These are phyloP conservation scores for Globisporangium megalacanthum DNA, from an alignment of 352 stramenopile species.

Conservation along the genomic window DNA sequence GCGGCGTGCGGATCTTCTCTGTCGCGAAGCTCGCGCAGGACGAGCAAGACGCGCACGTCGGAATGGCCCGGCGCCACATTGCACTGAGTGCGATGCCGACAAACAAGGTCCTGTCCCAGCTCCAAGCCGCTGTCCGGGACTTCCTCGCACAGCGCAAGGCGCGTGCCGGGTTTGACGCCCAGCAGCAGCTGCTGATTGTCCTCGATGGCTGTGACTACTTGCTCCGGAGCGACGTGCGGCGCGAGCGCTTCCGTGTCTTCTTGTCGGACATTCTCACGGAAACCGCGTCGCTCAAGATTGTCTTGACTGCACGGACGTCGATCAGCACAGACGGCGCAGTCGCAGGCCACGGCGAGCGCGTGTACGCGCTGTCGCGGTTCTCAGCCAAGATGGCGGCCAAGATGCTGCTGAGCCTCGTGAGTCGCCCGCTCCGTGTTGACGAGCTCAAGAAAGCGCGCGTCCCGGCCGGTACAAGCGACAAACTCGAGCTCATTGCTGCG, in stretches of 20 bases:
- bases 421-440: slow-evolving; percentile 60
- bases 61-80: slow-evolving; percentile 38
- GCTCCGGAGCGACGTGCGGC: slow-evolving; percentile 35
- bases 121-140: slow-evolving; percentile 46
- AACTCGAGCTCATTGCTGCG: slow-evolving; percentile 69
- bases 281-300: slow-evolving; percentile 66
- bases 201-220: slow-evolving; percentile 73
- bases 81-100: slow-evolving; percentile 27
- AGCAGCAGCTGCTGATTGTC: slow-evolving; percentile 56
- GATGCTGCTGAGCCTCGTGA: slow-evolving; percentile 73
- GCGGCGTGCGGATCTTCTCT: slow-evolving; percentile 65
- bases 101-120: slow-evolving; percentile 39
- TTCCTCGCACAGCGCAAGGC: slow-evolving; percentile 47
- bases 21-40: slow-evolving; percentile 52
- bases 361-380: slow-evolving; percentile 66
- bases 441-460: slow-evolving; percentile 42
- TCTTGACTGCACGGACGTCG: slow-evolving; percentile 52
- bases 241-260: slow-evolving; percentile 60
- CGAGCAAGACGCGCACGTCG: slow-evolving; percentile 49
- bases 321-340: slow-evolving; percentile 64
- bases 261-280: slow-evolving; percentile 68
- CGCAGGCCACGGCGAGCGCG: slow-evolving; percentile 56
- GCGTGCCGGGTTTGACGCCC: slow-evolving; percentile 43
- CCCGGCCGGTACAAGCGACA: slow-evolving; percentile 27
- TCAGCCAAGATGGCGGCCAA: slow-evolving; percentile 64